Base-by-base conservation (phyloP, 805 yeast genomes). In the Barnettozyma sp. region DNA sequence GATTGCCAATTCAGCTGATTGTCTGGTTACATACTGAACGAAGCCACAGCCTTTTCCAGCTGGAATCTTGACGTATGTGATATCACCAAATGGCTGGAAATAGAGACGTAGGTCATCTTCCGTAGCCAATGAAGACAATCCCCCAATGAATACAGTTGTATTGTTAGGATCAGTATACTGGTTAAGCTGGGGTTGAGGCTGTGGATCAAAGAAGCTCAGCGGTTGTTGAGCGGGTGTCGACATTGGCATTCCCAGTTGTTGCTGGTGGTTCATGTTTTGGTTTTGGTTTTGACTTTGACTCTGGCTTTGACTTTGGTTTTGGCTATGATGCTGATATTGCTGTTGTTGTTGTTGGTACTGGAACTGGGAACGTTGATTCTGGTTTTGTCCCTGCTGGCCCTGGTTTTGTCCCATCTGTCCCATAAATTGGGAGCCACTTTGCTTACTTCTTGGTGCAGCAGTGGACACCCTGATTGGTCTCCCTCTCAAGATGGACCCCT, bases 1-100 rank as follows among this genome's bases (percentile, higher is more conserved):
- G 43, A 87, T 82, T 9, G 96, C 94, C 36, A 70, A 70, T 59
- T 88, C 96, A 2, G 96, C 96, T 46, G 84, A 77, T 29, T 76
- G 75, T 39, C 95, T 67, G 35, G 79, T 74, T 26, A 76, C 73
- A 55, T 73, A 87, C 58, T 84, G 94, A 36, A 87, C 86, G 61
- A 88, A 86, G 1, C 95, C 95, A 60, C 95, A 85, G 42, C 82
- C 83, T 45, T 62, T 65, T 22, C 62, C 90, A 6, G 77, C 72
- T 5, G 94, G 94, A 35, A 82, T 78, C 54, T 82, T 82, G 32
- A 81, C 83, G 50, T 82, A 84, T 17, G 78, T 78, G 42, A 84
- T 80, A 33, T 70, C 71, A 21, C 95, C 95, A 62, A 77, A 85
- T 24, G 77, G 68, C 26, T 73, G 64, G 52, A 82, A 80, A 42